phyloP scores from a whole-genome alignment of 164 flowering plant genomes.

The Akebia trifoliata region DNA sequence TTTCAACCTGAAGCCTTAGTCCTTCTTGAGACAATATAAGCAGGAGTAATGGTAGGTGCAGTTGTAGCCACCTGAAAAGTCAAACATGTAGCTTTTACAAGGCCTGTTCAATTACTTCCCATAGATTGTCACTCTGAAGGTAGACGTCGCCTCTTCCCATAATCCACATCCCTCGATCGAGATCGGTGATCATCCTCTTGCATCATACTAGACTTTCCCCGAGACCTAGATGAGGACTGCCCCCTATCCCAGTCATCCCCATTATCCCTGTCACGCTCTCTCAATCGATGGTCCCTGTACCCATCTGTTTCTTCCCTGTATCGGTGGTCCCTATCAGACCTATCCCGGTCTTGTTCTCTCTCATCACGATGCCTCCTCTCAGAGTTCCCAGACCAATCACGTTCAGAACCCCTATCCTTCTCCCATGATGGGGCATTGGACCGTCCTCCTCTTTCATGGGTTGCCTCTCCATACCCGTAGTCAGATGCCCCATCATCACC shows the following conservation, averaged over 20 bases:
- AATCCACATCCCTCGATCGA: constrained; percentile 74
- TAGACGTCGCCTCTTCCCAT: constrained; percentile 75
- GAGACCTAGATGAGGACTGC: constrained; percentile 60
- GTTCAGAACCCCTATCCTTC: constrained; percentile 59
- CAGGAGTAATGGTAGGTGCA: too few relatives aligned
- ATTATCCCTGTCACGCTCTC: constrained; percentile 49
- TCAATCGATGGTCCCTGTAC: constrained; percentile 53
- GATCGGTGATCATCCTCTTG: constrained; percentile 68
- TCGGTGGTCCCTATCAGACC: constrained; percentile 54
- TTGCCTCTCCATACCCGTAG: constrained; percentile 54
- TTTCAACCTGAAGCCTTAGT: constrained; percentile 27
- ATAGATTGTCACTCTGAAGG: constrained; percentile 50
- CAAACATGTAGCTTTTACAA: constrained; percentile 4
- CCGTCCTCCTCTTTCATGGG: constrained; percentile 50
- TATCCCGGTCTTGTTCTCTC: constrained; percentile 52
- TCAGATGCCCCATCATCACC: constrained; percentile 73
- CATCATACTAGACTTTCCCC: constrained; percentile 55
- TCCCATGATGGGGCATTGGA: constrained; percentile 49
- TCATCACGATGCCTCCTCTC: constrained; percentile 62
- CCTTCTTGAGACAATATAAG: too few relatives aligned
- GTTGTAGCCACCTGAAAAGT: constrained; percentile 10
- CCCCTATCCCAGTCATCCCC: constrained; percentile 78
- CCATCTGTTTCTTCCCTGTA: constrained; percentile 70
- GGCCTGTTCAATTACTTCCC: constrained; percentile 10
- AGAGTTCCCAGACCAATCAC: constrained; percentile 53